These are phyloP conservation scores for Dipteronia dyeriana DNA, from an alignment of 345 rosid genomes.

Conservation along the genomic window DNA sequence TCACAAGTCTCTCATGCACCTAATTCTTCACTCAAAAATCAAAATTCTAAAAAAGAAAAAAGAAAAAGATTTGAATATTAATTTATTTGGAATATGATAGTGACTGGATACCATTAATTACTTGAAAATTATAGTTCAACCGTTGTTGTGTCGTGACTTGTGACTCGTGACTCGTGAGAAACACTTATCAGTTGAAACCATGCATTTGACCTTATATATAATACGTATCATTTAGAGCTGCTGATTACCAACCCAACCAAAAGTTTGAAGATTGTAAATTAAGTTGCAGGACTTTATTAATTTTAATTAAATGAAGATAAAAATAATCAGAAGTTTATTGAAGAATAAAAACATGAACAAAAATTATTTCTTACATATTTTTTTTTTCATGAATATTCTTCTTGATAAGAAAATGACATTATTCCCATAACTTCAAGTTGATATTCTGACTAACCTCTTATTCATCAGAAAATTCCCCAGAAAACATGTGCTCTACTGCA, in stretches of 20 bases:
- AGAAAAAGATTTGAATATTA: not conserved
- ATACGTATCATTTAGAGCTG: not conserved
- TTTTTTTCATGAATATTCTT: not conserved
- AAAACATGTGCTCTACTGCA: conserved; percentile 7
- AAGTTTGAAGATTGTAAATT: not conserved
- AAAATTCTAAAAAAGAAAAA: not conserved
- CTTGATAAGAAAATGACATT: not conserved
- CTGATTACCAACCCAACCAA: not conserved
- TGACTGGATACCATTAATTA: not conserved
- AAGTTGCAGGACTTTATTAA: too few species aligned
- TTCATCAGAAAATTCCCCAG: conserved; percentile 5
- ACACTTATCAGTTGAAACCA: not conserved
- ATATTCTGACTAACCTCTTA: not conserved
- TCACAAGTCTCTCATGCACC: not conserved
- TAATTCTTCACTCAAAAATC: not conserved
- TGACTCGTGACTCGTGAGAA: too few species aligned
- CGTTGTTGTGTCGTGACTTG: not conserved
- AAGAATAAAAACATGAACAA: too few species aligned
- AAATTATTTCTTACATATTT: too few species aligned
- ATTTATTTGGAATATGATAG: not conserved
- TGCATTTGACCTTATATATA: not conserved
- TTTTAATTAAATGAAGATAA: too few species aligned
- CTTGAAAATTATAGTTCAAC: not conserved
- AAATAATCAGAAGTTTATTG: too few species aligned
- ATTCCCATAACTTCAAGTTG: not conserved